These are phyloP conservation scores for Pleurozium schreberi DNA, from an alignment of 225 moss, liverwort and hornwort genomes.

Conservation along the genomic window DNA sequence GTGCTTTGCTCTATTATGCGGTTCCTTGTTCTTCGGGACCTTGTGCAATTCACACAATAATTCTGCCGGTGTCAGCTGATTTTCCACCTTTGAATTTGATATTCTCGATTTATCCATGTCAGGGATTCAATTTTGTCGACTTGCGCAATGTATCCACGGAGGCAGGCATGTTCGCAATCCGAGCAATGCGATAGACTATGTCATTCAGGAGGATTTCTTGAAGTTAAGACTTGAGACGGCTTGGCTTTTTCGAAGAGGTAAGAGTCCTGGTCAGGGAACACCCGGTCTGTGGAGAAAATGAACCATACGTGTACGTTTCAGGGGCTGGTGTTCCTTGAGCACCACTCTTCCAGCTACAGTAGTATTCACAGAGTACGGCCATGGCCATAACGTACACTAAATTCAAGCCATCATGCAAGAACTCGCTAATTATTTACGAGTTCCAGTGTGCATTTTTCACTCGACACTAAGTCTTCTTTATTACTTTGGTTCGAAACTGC, in stretches of 20 bases:
- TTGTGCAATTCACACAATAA: background rate
- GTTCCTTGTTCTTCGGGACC: background rate
- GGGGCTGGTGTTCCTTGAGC: background rate
- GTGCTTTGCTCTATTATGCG: background rate
- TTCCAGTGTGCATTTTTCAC: background rate
- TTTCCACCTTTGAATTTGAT: background rate
- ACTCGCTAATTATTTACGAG: no score
- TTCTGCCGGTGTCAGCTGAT: background rate
- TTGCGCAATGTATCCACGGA: slow-evolving; percentile 63
- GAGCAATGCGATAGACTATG: slow-evolving; percentile 47
- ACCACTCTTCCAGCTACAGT: background rate
- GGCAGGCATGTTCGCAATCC: slow-evolving; percentile 67
- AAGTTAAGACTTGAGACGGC: slow-evolving; percentile 23
- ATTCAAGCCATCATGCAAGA: background rate
- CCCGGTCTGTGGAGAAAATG: background rate
- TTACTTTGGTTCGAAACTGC: background rate
- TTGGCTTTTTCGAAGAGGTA: background rate
- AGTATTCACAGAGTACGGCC: background rate
- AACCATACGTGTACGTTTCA: background rate
- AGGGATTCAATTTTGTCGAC: slow-evolving; percentile 62
- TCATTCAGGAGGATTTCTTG: slow-evolving; percentile 56
- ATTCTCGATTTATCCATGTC: background rate
- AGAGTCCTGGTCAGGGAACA: no score
- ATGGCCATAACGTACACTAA: background rate
- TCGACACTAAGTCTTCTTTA: background rate